These are phyloP conservation scores for Trifolium subterraneum DNA, from an alignment of 306 rosid species.

Conservation along the genomic window DNA sequence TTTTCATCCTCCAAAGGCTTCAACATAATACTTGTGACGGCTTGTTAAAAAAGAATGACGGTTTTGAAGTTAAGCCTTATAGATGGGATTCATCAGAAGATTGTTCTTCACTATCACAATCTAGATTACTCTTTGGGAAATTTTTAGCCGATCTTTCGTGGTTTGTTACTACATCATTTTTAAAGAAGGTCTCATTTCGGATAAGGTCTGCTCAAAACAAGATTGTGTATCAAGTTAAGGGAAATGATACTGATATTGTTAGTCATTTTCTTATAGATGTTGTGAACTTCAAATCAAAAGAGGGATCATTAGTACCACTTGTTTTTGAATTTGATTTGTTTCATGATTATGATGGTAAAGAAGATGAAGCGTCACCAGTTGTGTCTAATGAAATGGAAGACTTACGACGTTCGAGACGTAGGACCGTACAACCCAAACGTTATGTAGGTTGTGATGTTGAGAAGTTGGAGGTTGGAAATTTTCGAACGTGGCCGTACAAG, in stretches of 20 bases:
- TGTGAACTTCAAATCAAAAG: constrained; percentile 61
- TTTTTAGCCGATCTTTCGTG: constrained; percentile 72
- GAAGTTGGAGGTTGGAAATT: constrained; percentile 59
- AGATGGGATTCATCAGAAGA: constrained; percentile 76
- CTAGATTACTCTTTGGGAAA: constrained; percentile 68
- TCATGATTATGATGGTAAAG: background rate
- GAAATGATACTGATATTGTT: constrained; percentile 34
- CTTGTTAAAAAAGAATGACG: background rate
- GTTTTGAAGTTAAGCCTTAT: constrained; percentile 53
- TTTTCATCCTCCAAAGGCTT: constrained; percentile 76
- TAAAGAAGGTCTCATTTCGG: constrained; percentile 61
- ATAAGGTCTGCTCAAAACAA: constrained; percentile 65
- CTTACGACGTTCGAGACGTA: constrained; percentile 84
- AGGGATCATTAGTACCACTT: constrained; percentile 50
- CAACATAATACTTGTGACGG: constrained; percentile 46
- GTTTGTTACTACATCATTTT: constrained; percentile 61
- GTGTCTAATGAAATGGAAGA: constrained; percentile 39
- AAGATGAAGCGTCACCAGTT: constrained; percentile 19
- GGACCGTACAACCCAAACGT: constrained; percentile 74
- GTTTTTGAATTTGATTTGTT: constrained; percentile 49
- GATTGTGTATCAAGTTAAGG: constrained; percentile 70
- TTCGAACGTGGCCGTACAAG: constrained; percentile 56
- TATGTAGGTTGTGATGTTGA: constrained; percentile 61
- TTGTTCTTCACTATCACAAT: constrained; percentile 54
- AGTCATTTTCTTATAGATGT: constrained; percentile 35